These are phyloP conservation scores for Akanthomyces uredinophilus DNA, from an alignment of 2,329 filamentous ascomycete genomes.

Conservation along the genomic window DNA sequence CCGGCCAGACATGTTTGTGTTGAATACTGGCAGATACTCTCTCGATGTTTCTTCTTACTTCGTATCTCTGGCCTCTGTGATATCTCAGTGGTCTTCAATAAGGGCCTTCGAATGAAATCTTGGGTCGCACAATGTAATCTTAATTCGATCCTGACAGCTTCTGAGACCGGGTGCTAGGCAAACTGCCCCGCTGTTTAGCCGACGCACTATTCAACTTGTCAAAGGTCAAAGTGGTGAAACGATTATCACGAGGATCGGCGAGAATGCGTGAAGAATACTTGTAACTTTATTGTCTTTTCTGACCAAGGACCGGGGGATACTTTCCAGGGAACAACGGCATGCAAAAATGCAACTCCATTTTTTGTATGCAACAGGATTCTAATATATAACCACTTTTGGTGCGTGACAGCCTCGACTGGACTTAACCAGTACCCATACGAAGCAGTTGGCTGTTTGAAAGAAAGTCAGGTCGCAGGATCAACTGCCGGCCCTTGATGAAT, in stretches of 20 bases:
- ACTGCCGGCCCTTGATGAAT: conserved; percentile 40
- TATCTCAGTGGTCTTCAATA: background rate
- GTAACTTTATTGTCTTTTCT: conserved; percentile 1
- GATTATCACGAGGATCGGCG: too few relatives aligned
- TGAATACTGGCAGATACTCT: background rate
- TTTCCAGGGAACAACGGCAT: background rate
- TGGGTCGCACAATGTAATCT: background rate
- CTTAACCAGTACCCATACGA: background rate
- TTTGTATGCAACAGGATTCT: background rate
- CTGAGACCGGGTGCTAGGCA: background rate
- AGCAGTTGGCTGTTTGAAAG: background rate
- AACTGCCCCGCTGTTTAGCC: conserved; percentile 4
- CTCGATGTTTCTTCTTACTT: background rate
- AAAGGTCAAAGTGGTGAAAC: background rate
- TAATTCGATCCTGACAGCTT: background rate
- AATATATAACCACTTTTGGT: background rate
- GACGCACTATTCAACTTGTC: background rate
- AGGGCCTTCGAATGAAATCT: background rate
- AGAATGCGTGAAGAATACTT: background rate
- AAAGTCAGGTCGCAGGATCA: conserved; percentile 33
- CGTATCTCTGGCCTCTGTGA: background rate
- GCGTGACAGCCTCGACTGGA: background rate
- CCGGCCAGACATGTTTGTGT: conserved; percentile 42
- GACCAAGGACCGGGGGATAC: background rate
- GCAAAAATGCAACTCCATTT: conserved; percentile 8